phyloP scores from a whole-genome alignment of 495 filamentous ascomycete genomes.

The Immersiella caudata region DNA sequence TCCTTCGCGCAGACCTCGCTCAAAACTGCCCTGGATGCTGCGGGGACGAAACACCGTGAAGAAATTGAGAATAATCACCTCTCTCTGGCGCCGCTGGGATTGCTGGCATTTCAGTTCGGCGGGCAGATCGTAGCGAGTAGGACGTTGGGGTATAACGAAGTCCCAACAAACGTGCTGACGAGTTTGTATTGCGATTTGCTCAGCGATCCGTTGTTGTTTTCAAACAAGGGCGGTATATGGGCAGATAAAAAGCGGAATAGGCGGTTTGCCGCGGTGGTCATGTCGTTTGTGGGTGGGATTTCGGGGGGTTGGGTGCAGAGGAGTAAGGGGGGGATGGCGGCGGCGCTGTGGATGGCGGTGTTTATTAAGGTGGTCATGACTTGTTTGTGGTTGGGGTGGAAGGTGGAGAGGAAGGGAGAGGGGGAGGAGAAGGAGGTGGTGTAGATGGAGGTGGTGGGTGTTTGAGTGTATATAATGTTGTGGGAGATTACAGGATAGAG shows the following conservation, averaged over 20 bases:
- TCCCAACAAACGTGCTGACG: constrained; percentile 75
- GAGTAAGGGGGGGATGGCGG: constrained; percentile 56
- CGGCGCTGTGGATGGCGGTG: constrained; percentile 62
- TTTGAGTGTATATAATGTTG: background rate
- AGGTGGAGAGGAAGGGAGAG: background rate
- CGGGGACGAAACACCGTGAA: background rate
- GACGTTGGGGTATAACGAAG: constrained; percentile 65
- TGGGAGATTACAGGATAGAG: background rate
- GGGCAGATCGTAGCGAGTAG: constrained; percentile 69
- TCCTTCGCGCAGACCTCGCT: constrained; percentile 21
- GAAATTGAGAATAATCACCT: constrained; percentile 17
- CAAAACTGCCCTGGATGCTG: background rate
- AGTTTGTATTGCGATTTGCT: constrained; percentile 70
- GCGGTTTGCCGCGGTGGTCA: constrained; percentile 58
- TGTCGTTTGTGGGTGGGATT: constrained; percentile 63
- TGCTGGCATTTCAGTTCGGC: constrained; percentile 72
- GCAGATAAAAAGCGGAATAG: constrained; percentile 68
- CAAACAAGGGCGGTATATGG: constrained; percentile 34
- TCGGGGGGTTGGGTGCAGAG: constrained; percentile 65
- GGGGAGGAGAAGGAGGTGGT: constrained; percentile 7
- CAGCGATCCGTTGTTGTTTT: constrained; percentile 57
- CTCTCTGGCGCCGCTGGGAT: constrained; percentile 43
- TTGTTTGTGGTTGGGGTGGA: constrained; percentile 26
- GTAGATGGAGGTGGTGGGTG: background rate
- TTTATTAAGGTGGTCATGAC: constrained; percentile 54